A percentile compares a stretch with the other conserved stretches of the same genome.
phyloP scores from a whole-genome alignment of 768 basidiomycete genomes.

The Ramaria rubella region DNA sequence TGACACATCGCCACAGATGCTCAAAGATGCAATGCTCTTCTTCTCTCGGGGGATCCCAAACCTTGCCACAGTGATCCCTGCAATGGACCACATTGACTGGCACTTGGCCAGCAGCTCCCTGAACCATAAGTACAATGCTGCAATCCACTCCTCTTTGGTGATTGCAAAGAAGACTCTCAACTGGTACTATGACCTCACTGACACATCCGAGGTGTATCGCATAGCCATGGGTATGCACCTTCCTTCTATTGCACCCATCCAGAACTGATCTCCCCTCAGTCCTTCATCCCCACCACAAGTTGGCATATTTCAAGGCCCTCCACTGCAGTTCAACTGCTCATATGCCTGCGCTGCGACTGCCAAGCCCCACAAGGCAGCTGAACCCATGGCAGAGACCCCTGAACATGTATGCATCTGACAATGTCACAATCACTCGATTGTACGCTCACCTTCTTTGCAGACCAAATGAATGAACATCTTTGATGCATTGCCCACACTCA shows the following conservation, averaged over 20 bases:
- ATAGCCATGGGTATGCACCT: slow-evolving; percentile 27
- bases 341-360: too few relatives aligned
- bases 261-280: slow-evolving; percentile 18
- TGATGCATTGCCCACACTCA: slow-evolving; percentile 12
- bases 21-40: slow-evolving; percentile 30
- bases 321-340: slow-evolving; percentile 19
- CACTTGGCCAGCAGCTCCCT: slow-evolving; percentile 17
- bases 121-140: slow-evolving; percentile 8
- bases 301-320: slow-evolving; percentile 21
- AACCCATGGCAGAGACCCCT: too few relatives aligned
- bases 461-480: slow-evolving; percentile 20
- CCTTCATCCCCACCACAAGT: slow-evolving; percentile 32
- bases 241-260: neutral
- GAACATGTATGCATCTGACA: too few relatives aligned
- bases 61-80: slow-evolving; percentile 31
- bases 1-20: slow-evolving; percentile 19
- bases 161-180: slow-evolving; percentile 28
- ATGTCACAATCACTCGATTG: too few relatives aligned
- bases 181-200: slow-evolving; percentile 27
- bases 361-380: too few relatives aligned
- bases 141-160: slow-evolving; percentile 23
- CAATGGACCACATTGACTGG: slow-evolving; percentile 31
- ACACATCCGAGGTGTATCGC: slow-evolving; percentile 24
- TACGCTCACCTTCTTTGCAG: too few relatives aligned
- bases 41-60: slow-evolving; percentile 25